These are phyloP conservation scores for Aciculosporium take DNA, from an alignment of 2,329 filamentous ascomycete species.

Conservation along the genomic window DNA sequence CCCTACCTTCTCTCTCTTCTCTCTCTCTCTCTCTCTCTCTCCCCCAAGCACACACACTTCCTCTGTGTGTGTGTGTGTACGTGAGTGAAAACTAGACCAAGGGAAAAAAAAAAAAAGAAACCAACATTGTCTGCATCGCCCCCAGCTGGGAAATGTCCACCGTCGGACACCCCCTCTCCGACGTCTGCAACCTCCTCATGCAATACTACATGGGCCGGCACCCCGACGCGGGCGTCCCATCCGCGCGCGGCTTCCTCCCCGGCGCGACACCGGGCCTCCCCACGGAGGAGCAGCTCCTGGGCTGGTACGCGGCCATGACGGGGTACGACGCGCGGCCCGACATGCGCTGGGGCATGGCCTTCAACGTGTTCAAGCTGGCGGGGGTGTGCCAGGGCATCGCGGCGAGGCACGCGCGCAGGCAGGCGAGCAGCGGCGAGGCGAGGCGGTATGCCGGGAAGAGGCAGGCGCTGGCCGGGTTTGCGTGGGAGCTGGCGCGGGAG, in stretches of 20 bases:
- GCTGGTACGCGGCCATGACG: slow-evolving; percentile 33
- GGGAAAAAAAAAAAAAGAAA: neutral
- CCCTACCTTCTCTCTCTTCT: neutral
- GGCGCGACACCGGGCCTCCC: slow-evolving; percentile 51
- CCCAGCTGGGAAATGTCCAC: slow-evolving; percentile 90
- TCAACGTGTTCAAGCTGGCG: slow-evolving; percentile 45
- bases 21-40: neutral
- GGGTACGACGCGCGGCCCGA: slow-evolving; percentile 56
- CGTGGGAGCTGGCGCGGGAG: slow-evolving; percentile 57
- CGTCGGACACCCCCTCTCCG: slow-evolving; percentile 86
- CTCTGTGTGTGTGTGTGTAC: too few species aligned
- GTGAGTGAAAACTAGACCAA: too few species aligned
- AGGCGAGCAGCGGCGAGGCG: slow-evolving; percentile 81
- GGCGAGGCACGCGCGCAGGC: slow-evolving; percentile 66
- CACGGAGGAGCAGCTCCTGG: slow-evolving; percentile 24
- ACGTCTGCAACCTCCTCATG: slow-evolving; percentile 62
- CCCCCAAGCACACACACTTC: too few species aligned
- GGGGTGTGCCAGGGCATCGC: slow-evolving; percentile 78
- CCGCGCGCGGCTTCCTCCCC: slow-evolving; percentile 41
- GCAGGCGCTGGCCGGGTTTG: slow-evolving; percentile 58
- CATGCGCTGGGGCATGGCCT: slow-evolving; percentile 46
- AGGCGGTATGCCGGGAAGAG: slow-evolving; percentile 55
- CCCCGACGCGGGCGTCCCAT: slow-evolving; percentile 12
- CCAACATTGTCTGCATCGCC: neutral
- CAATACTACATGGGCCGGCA: slow-evolving; percentile 24